Percentiles rank a stretch among this genome's conserved stretches.
Conservation (phyloP, 495 filamentous ascomycete genomes). For the Apodospora peruviana region DNA sequence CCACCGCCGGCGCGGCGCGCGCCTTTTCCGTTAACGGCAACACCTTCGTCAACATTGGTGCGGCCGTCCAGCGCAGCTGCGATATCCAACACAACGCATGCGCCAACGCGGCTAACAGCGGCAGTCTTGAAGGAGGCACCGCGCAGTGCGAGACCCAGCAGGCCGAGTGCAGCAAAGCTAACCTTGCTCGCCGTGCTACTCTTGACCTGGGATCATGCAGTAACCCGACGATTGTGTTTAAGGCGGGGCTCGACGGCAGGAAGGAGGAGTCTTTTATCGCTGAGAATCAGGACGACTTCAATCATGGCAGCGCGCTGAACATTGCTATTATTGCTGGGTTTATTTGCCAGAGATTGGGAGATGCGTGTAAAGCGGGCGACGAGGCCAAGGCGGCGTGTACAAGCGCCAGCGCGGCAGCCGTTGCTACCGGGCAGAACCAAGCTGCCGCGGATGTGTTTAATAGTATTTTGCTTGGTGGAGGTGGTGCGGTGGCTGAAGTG, state of each 20-base stretch:
- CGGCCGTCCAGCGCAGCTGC: conserved; percentile 46
- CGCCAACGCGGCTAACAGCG: conserved; percentile 46
- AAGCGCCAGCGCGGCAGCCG: conserved; percentile 33
- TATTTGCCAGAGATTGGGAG: conserved; percentile 49
- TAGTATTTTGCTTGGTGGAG: background rate
- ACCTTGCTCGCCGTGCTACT: conserved; percentile 5
- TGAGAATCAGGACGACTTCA: conserved; percentile 47
- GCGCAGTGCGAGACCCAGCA: conserved; percentile 44
- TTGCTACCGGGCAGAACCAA: conserved; percentile 28
- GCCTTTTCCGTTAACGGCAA: conserved; percentile 51
- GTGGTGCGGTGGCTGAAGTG: background rate
- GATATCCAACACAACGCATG: conserved; percentile 51
- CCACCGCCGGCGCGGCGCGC: conserved; percentile 31
- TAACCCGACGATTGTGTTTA: conserved; percentile 50
- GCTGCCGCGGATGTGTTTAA: conserved; percentile 58
- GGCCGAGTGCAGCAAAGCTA: conserved; percentile 33
- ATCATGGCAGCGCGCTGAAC: conserved; percentile 51
- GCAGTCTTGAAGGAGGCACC: conserved; percentile 29
- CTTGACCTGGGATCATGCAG: conserved; percentile 44
- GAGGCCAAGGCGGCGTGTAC: conserved; percentile 41
- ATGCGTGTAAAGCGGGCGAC: conserved; percentile 45
- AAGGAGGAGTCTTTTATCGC: conserved; percentile 46
- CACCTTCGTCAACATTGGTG: conserved; percentile 42
- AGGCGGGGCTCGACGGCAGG: conserved; percentile 44
- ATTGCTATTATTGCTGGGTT: conserved; percentile 49